phyloP scores from a whole-genome alignment of 192 early-diverging fungal genomes.

The Entomortierella parvispora region DNA sequence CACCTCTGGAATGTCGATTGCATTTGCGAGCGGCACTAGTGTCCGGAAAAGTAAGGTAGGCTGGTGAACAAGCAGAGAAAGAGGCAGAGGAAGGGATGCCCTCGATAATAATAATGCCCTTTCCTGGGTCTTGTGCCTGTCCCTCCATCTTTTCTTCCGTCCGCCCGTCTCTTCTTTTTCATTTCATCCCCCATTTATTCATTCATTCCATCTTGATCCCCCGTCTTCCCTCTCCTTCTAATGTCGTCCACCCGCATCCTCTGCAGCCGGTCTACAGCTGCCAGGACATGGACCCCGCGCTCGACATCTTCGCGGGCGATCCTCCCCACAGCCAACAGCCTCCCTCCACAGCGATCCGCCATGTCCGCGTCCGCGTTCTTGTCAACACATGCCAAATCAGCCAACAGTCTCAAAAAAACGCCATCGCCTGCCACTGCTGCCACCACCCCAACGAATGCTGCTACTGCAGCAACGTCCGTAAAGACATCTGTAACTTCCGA shows the following conservation, averaged over 20 bases:
- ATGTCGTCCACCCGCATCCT: constrained; percentile 19
- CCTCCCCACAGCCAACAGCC: background rate
- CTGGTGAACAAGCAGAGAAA: too few relatives aligned
- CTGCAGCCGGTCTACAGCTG: constrained; percentile 3
- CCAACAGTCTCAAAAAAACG: background rate
- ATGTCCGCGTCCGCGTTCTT: background rate
- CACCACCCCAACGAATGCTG: background rate
- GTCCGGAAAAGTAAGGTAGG: too few relatives aligned
- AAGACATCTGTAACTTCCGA: background rate
- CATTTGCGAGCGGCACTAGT: too few relatives aligned
- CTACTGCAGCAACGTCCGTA: background rate
- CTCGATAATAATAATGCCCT: too few relatives aligned
- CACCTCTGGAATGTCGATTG: too few relatives aligned
- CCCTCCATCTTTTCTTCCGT: too few relatives aligned
- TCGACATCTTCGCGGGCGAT: constrained; percentile 5
- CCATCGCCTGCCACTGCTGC: background rate
- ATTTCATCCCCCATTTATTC: background rate
- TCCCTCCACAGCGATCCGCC: too few relatives aligned
- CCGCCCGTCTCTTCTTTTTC: too few relatives aligned
- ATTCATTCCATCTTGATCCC: background rate
- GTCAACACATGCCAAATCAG: background rate
- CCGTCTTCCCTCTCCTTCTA: background rate
- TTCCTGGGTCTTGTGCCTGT: too few relatives aligned
- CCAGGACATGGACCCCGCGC: background rate
- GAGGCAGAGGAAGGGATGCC: too few relatives aligned